Base-by-base conservation (phyloP, 257 asterid genomes). In the Nicotiana obtusifolia region DNA sequence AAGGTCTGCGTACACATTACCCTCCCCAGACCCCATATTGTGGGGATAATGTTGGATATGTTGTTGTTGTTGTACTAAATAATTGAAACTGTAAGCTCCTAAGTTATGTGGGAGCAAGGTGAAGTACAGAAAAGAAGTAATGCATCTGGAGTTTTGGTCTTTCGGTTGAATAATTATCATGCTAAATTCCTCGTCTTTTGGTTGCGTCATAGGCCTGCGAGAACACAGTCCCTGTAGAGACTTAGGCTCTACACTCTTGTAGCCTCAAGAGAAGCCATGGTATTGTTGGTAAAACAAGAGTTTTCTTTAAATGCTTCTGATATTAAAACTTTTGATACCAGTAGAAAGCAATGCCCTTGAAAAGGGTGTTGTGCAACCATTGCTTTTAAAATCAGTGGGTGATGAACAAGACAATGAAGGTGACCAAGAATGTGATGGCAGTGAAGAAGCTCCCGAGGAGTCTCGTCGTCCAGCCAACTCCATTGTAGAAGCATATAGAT, bases 381-480 rank as follows among this genome's bases (percentile, higher is more conserved):
- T 96, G 85, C 92, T 96, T 67, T 64, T 84, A 84, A 52, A 90
- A 28, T 77, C 94, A 49, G 82, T 81, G 41, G 93, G 87, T 75
- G 84, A 24, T 75, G 62, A 75, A 49, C 80, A 84, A 64, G 88
- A 75, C 16, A 75, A 83, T 69, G 88, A 90, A 84, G 92, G 87
- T 81, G 93, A 92, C 78, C 89, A 91, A 85, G 97, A 91, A 82
- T 86, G 84, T 87, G 98, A 93, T 78, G 93, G 8, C 61, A 96
- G 98, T 85, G 99, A 94, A 88, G 97, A 94, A 88, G 92, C 95
- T 84, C 49, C 82, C 3, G 94, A 94, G 84, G 97, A 96, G 61
- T 88, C 97, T 87, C 95, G 90, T 56, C 80, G 44, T 81, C 91
- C 99, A 53, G 99, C 94, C 83, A 94, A 89, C 88, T 94, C 98